phyloP scores from a whole-genome alignment of 495 filamentous ascomycete genomes.

The Podospora pseudoanserina region DNA sequence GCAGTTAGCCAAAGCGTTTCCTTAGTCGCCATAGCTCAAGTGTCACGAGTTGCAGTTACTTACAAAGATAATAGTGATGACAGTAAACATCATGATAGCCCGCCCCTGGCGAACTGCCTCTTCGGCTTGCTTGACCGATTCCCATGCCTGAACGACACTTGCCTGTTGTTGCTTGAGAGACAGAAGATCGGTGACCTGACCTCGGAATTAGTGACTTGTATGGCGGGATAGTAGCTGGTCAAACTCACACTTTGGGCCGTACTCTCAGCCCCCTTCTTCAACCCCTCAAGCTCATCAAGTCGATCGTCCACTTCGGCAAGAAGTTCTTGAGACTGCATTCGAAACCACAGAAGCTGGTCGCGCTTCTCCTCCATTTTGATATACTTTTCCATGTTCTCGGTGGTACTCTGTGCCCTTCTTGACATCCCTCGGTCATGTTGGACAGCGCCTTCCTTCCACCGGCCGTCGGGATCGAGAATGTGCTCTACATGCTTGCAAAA shows the following conservation, averaged over 20 bases:
- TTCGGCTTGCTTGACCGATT: slow-evolving; percentile 54
- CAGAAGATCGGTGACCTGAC: slow-evolving; percentile 45
- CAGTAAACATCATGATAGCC: slow-evolving; percentile 4
- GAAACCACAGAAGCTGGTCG: slow-evolving; percentile 27
- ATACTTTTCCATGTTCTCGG: slow-evolving; percentile 2
- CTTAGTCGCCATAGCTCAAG: too few relatives aligned
- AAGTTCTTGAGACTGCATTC: slow-evolving; percentile 25
- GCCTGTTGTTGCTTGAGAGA: slow-evolving; percentile 63
- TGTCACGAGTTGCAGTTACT: background rate
- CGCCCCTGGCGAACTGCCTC: slow-evolving; percentile 52
- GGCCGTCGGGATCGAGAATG: slow-evolving; percentile 28
- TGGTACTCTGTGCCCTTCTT: background rate
- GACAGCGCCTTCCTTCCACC: slow-evolving; percentile 15
- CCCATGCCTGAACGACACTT: slow-evolving; percentile 55
- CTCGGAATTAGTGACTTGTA: background rate
- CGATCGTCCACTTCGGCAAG: slow-evolving; percentile 18
- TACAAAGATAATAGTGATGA: slow-evolving; percentile 1
- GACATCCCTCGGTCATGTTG: background rate
- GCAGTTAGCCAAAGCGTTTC: slow-evolving; percentile 4
- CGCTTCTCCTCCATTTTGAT: slow-evolving; percentile 15
- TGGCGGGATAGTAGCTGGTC: background rate
- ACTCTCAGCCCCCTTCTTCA: slow-evolving; percentile 26
- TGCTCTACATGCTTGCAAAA: slow-evolving; percentile 54
- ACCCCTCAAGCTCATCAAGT: slow-evolving; percentile 30
- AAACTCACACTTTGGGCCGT: slow-evolving; percentile 28